Conservation (phyloP, 202 grass and related monocot genomes). For the Schoenoplectus triqueter region DNA sequence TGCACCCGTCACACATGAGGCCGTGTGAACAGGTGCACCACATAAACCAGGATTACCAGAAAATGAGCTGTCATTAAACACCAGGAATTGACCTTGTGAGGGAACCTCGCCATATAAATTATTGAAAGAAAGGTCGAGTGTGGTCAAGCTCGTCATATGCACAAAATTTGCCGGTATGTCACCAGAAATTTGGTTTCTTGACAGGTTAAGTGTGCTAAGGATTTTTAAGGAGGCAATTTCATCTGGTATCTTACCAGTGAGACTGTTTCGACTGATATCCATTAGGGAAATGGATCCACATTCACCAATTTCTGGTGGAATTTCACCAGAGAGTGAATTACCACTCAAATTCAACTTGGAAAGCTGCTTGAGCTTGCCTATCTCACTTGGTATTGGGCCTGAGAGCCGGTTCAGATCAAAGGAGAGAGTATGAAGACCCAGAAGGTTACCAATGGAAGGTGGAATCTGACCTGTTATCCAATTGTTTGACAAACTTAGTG, state of each 20-base stretch:
- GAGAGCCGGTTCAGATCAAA: constrained; percentile 70
- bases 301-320: constrained; percentile 56
- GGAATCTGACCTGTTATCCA: constrained; percentile 60
- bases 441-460: constrained; percentile 67
- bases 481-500: constrained; percentile 56
- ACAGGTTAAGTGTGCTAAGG: constrained; percentile 87
- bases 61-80: constrained; percentile 87
- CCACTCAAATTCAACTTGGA: constrained; percentile 67
- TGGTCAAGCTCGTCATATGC: constrained; percentile 82
- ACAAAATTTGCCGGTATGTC: constrained; percentile 60
- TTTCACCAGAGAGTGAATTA: constrained; percentile 58
- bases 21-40: constrained; percentile 30
- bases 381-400: constrained; percentile 59
- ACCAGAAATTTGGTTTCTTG: constrained; percentile 61
- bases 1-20: not conserved
- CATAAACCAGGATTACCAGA: constrained; percentile 69
- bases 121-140: constrained; percentile 88
- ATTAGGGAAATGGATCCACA: constrained; percentile 59
- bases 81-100: constrained; percentile 67
- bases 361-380: constrained; percentile 63
- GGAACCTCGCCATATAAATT: constrained; percentile 55
- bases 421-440: constrained; percentile 62
- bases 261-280: constrained; percentile 77
- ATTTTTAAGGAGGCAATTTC: constrained; percentile 56
- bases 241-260: constrained; percentile 67